Conservation (phyloP, 2,329 filamentous ascomycete species). For the Monosporascus sp. region DNA sequence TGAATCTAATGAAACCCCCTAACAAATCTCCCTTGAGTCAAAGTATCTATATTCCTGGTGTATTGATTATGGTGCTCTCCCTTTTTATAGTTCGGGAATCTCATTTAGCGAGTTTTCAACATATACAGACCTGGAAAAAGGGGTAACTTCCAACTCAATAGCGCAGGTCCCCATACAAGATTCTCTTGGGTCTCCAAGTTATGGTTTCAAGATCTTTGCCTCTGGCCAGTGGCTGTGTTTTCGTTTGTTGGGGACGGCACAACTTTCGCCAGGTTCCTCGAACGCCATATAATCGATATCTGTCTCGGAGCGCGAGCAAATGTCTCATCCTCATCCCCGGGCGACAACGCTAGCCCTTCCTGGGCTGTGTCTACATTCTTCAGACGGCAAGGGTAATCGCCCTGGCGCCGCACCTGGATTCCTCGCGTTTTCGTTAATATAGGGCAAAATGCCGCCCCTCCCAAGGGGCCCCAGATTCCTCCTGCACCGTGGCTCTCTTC, state of each 20-base stretch:
- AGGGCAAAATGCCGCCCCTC: neutral
- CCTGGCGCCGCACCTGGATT: constrained; percentile 11
- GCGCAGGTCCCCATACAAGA: neutral
- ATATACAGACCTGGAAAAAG: too few relatives aligned
- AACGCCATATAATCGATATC: constrained; percentile 1
- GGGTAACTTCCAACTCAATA: too few relatives aligned
- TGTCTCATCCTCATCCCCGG: constrained; percentile 2
- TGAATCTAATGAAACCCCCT: too few relatives aligned
- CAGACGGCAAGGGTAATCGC: constrained; percentile 2
- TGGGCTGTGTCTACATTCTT: constrained; percentile 17
- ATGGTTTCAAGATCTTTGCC: neutral
- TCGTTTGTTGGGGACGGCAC: neutral
- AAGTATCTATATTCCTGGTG: too few relatives aligned
- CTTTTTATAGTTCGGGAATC: too few relatives aligned
- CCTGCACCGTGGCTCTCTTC: neutral
- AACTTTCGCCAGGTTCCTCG: neutral
- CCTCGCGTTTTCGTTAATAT: constrained; percentile 7
- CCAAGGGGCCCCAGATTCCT: neutral
- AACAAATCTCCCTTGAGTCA: too few relatives aligned
- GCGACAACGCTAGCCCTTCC: constrained; percentile 4
- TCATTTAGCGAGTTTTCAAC: too few relatives aligned
- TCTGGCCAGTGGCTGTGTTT: neutral
- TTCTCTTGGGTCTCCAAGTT: neutral
- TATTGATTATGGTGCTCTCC: too few relatives aligned
- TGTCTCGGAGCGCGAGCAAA: neutral